phyloP scores from a whole-genome alignment of 2,329 filamentous ascomycete species.

The Colletotrichum truncatum region DNA sequence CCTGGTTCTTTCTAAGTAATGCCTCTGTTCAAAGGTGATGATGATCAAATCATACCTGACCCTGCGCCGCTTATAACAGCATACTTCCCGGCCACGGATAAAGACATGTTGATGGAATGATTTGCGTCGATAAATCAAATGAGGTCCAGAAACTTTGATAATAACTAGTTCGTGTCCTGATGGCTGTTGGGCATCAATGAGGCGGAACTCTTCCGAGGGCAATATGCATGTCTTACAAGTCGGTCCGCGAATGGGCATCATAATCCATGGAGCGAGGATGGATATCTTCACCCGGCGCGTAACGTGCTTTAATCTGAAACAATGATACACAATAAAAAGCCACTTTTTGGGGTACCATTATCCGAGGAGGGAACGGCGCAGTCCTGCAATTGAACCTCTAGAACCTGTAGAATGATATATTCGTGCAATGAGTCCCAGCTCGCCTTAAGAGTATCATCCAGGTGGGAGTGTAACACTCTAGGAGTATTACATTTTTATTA shows the following conservation, averaged over 20 bases:
- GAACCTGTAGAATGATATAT: no score
- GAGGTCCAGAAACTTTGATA: neutral
- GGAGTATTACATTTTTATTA: no score
- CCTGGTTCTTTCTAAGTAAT: conserved; percentile 34
- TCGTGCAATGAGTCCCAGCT: no score
- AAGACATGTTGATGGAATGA: conserved; percentile 17
- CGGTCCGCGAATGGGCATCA: neutral
- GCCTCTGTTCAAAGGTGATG: neutral
- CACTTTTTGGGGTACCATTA: neutral
- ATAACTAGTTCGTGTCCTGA: neutral
- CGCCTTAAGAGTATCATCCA: no score
- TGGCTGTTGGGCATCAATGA: neutral
- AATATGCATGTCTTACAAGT: neutral
- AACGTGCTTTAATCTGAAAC: neutral
- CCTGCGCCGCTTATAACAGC: conserved; percentile 34
- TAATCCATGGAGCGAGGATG: neutral
- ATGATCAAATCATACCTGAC: conserved; percentile 31
- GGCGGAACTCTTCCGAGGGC: no score
- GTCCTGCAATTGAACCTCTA: neutral
- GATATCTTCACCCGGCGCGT: neutral
- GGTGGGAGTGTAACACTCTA: no score
- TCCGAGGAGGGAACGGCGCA: no score
- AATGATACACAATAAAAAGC: neutral
- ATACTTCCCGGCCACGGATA: conserved; percentile 38
- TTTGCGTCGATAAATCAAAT: neutral